Base-by-base conservation (phyloP, 352 stramenopile genomes). In the Globisporangium splendens region DNA sequence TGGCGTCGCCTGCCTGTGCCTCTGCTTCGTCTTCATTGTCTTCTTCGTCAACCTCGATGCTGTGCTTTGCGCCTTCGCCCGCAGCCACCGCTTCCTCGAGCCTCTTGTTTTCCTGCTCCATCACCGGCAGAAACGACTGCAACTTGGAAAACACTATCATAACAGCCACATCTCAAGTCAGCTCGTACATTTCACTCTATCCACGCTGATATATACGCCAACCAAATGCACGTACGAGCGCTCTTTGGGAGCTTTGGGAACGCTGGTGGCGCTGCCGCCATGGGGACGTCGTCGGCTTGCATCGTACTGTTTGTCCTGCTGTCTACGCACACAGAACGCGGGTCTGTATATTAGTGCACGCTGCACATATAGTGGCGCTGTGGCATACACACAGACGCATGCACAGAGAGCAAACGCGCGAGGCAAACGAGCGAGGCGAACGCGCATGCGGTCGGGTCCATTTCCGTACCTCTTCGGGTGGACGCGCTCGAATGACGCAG, bases 61-160 rank as follows among this genome's bases (percentile, higher is more conserved):
- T 90, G 66, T 88, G 80, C 43, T 86, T 81, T 49, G 75, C 68
- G 31, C 75, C 80, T 59, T 86, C 56, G 5, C 83, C 80, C 7
- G 66, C 62, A 31, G 79, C 81, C 17, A 90, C 70, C 10, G 75
- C 80, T 31, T 83, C 65, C 50, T 77, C 78, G 39, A 93, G 68
- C 62, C 87, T 86, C 58, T 86, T 77, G 70, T 93, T 93, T 56
- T 93, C 79, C 46, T 74, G 65, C 15, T 76, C 83, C 67, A 93
- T 87, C 61, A 83, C 61, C 0, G 83, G 83, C 41, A 93, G 61
- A 50, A 93, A 93, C 46, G 80, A 71, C 61, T 93, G 76, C 14
- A 93, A 63, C 50, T 72, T 82, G n/a, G 74, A 77, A 46, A 93
- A 79, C 59, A 93, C 83, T 91, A 53, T n/a, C 13, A 44, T 8